Percentiles rank a stretch among this genome's conserved stretches.
Conservation (phyloP, 768 basidiomycete species). For the Lactifluus subvellereus region DNA sequence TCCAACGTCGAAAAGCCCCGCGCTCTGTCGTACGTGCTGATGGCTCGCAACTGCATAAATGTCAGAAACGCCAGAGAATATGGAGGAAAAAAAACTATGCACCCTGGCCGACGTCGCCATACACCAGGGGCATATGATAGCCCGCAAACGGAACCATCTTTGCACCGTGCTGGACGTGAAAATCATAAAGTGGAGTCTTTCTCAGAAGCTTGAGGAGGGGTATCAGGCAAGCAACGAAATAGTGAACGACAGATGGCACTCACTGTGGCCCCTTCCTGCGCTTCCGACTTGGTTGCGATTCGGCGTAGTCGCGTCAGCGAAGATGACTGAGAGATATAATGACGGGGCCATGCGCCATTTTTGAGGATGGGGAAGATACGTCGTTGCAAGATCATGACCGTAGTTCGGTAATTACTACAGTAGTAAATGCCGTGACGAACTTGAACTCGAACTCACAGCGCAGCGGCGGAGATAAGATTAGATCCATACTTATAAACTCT, state of each 20-base stretch:
- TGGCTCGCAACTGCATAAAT: slow-evolving; percentile 71
- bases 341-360: neutral
- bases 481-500: too few species aligned
- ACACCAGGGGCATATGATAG: slow-evolving; percentile 88
- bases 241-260: neutral
- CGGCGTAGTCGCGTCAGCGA: neutral
- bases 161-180: slow-evolving; percentile 74
- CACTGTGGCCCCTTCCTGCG: neutral
- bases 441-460: too few species aligned
- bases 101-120: slow-evolving; percentile 80
- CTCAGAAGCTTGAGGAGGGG: slow-evolving; percentile 29
- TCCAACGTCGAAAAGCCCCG: slow-evolving; percentile 92
- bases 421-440: too few species aligned
- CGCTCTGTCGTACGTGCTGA: slow-evolving; percentile 74
- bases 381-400: neutral
- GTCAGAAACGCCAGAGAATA: neutral
- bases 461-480: too few species aligned
- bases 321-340: neutral
- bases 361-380: neutral
- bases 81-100: slow-evolving; percentile 24
- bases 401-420: neutral
- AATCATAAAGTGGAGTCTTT: slow-evolving; percentile 81
- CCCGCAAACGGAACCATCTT: slow-evolving; percentile 98
- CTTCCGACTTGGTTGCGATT: slow-evolving; percentile 4
- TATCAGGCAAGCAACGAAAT: neutral